Base-by-base conservation (phyloP, 306 rosid genomes). In the Quercus berberidifolia region DNA sequence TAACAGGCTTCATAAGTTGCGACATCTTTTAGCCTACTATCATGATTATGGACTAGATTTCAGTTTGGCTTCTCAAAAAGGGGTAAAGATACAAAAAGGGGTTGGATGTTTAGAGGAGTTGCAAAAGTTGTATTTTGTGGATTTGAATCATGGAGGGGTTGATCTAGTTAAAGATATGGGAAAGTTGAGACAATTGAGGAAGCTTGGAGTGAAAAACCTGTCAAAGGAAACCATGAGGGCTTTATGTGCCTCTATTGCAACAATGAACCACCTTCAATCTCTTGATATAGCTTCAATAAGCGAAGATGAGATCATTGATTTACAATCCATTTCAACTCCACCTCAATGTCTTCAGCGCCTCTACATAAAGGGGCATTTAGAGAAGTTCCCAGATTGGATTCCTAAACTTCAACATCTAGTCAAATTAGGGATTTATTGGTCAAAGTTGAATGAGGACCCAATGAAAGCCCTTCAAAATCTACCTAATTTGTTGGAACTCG, bases 301-400 rank as follows among this genome's bases (percentile, higher is more conserved):
- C 1, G 76, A 77, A 59, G 76, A 78, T 31, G 86, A 67, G 8
- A 64, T 56, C 25, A 30, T 82, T 10, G 67, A 55, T 25, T 9
- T 77, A 2, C 72, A 82, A 6, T 77, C 18, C 10, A 30, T 77
- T 11, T 38, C 67, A 15, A 14, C 49, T 12, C 82, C 75, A 1
- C 76, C 73, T 1, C 1, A 12, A 67, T 74, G 1, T 70, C 54
- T 74, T 3, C 72, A 13, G 5, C 4, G n/a, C 23, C 82, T 82
- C 30, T 4, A 43, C 63, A 65, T 78, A 21, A 28, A 8, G 1
- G 86, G 83, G 13, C 14, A 3, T 31, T 10, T 78, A 7, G 13
- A 20, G 59, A 52, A 70, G 60, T 38, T 83, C 28, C 79, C 73
- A 0, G 12, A 63, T 12, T 82, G 86, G 82, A 67, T 74, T 8